Evolutionary conservation across 805 yeast genomes (phyloP).

Genomic region (Saturnispora ahearnii): DNA sequence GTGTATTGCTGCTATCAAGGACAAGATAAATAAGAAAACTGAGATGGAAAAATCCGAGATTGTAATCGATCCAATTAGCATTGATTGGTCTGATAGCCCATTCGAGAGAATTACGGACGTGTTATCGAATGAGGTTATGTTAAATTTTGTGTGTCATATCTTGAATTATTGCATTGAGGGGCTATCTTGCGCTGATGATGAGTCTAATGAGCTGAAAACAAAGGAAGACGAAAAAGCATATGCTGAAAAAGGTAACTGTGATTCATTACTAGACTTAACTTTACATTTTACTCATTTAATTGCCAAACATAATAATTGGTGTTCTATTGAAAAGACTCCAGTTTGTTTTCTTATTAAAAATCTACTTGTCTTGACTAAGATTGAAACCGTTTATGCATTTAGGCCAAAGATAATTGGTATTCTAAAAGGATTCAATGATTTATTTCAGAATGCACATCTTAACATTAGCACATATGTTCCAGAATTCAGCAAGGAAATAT

Average conservation of each 20-base stretch:
- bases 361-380: constrained; percentile 1
- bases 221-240: neutral
- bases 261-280: constrained; percentile 46
- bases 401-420: constrained; percentile 3
- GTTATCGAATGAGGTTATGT: constrained; percentile 44
- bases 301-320: constrained; percentile 8
- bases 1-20: constrained; percentile 57
- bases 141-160: constrained; percentile 43
- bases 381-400: constrained; percentile 4
- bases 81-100: constrained; percentile 30
- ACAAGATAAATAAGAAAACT: constrained; percentile 31
- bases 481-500: constrained; percentile 11
- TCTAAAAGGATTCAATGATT: constrained; percentile 1
- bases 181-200: neutral
- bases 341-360: constrained; percentile 1
- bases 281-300: constrained; percentile 66
- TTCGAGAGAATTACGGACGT: constrained; percentile 41
- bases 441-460: neutral
- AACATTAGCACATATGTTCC: constrained; percentile 2
- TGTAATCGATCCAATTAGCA: constrained; percentile 46
- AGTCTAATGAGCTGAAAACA: neutral
- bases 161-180: constrained; percentile 30
- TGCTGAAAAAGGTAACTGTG: constrained; percentile 28
- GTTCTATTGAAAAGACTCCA: constrained; percentile 3
- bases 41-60: constrained; percentile 33